Evolutionary conservation across 768 basidiomycete genomes (phyloP), one percentile per base, ranked within the genome.

Genomic region (Agaricus blazei): DNA sequence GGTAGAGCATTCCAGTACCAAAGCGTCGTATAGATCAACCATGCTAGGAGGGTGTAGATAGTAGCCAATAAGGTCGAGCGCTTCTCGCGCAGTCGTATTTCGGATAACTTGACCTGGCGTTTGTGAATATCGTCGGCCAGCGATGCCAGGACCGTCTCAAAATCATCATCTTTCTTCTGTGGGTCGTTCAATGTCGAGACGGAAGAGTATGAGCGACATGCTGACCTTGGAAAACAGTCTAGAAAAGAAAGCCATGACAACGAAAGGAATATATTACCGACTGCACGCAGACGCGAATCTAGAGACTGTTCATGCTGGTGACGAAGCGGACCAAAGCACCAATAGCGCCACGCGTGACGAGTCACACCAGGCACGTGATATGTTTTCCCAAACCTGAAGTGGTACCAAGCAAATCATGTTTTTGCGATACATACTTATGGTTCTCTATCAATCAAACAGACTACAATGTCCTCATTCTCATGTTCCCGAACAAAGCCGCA

Each of bases 81-180:
- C 29, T 90, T 81, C 69, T 96, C 91, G 41, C 93, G 82, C 52
- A 90, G 71, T n/a, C 90, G 84, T 60, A 96, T 88, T 65, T 92
- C 92, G 1, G 87, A 83, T 14, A 94, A 80, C 56, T 81, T 78
- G 41, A 81, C 75, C 69, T 90, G 86, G 12, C 88, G 83, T 58
- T 86, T 83, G 64, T 84, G 80, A 54, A 94, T 87, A 64, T 88
- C 81, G 24, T 72, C 67, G 8, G 85, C 84, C 51, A 94, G 77
- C 44, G 73, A 68, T 24, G 85, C 78, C 28, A 94, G 81, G 55
- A 90, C 70, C 23, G 84, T 77, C 64, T 91, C 90, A 65, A 87
- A 91, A 72, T 94, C 87, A 61, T 90, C 87, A 15, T 85, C 78
- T 41, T 73, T 70, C 65, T 71, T 76, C 80, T 80, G 58, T 19